Base-by-base conservation (phyloP, 441 rosid genomes). In the Aleurites moluccanus region DNA sequence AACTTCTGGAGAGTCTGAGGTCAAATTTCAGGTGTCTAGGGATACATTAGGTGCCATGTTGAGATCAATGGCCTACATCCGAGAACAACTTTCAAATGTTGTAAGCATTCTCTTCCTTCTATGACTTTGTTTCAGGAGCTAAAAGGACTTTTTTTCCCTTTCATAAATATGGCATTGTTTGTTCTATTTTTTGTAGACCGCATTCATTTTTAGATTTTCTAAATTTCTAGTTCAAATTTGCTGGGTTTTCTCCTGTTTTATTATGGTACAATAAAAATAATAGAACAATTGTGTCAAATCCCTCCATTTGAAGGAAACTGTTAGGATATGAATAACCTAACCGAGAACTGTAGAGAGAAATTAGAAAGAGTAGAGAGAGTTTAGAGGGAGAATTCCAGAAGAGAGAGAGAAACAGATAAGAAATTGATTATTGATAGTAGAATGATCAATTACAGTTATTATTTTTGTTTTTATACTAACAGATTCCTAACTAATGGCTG, bases 21-120 rank as follows among this genome's bases (percentile, higher is more conserved):
- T 93, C 69, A 95, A 90, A 83, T 95, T 95, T 81, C 98, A 93
- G 85, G 98, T 95, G 74, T 95, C 99, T n/a, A 83, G 87, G 80
- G 95, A 93, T 83, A 90, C 99, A 11, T 78, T 93, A 79, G 97
- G 91, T 68, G 99, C 97, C 67, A 95, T 95, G 99, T 81, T 95
- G 84, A 91, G 95, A 88, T 95, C 99, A 10, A 95, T 93, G 99
- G 96, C 97, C 56, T 95, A 95, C 87, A 95, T 95, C 45, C 92
- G 92, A 1, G 97, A 91, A 78, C 98, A 95, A 89, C 97, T 93
- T 68, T 85, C 93, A 20, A 79, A 65, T 79, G 85, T 83, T 78
- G 98, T 95, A 88, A 86, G 93, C 72, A 69, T 73, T 75, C 78
- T 66, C 69, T 45, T 28, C 73, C 30, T 55, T 30, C 64, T 15